These are phyloP conservation scores for Aspergillus bombycis DNA, from an alignment of 2,329 filamentous ascomycete genomes.

Conservation along the genomic window DNA sequence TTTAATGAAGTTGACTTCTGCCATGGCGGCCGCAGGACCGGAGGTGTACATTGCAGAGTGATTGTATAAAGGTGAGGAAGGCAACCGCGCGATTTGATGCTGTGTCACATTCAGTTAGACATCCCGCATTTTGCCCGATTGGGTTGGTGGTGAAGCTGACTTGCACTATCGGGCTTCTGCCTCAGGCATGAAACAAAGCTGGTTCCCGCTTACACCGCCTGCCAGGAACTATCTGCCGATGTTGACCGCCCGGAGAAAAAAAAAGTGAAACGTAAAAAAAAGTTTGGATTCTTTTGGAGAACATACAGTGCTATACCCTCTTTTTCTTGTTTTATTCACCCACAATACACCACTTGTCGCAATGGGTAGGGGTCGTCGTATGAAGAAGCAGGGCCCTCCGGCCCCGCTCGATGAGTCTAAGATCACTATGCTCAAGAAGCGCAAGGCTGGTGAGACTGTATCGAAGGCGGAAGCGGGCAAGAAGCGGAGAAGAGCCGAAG, in stretches of 20 bases:
- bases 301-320: constrained; percentile 5
- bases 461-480: constrained; percentile 57
- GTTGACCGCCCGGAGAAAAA: constrained; percentile 31
- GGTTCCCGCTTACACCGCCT: constrained; percentile 24
- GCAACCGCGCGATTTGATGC: background rate
- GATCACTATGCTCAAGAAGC: constrained; percentile 69
- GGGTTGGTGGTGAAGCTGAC: constrained; percentile 18
- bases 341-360: constrained; percentile 36
- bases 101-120: constrained; percentile 3
- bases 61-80: background rate
- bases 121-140: constrained; percentile 25
- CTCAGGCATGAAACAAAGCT: constrained; percentile 13
- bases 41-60: background rate
- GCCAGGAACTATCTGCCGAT: constrained; percentile 24
- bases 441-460: constrained; percentile 75
- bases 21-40: constrained; percentile 55
- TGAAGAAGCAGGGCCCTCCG: constrained; percentile 93
- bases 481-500: constrained; percentile 64
- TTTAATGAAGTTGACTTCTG: constrained; percentile 84
- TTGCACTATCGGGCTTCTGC: constrained; percentile 7
- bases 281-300: constrained; percentile 26
- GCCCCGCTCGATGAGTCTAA: constrained; percentile 74
- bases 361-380: constrained; percentile 89
- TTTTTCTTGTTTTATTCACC: constrained; percentile 6
- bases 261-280: constrained; percentile 31